phyloP scores from a whole-genome alignment of 768 basidiomycete species.

The Serendipita sp. region DNA sequence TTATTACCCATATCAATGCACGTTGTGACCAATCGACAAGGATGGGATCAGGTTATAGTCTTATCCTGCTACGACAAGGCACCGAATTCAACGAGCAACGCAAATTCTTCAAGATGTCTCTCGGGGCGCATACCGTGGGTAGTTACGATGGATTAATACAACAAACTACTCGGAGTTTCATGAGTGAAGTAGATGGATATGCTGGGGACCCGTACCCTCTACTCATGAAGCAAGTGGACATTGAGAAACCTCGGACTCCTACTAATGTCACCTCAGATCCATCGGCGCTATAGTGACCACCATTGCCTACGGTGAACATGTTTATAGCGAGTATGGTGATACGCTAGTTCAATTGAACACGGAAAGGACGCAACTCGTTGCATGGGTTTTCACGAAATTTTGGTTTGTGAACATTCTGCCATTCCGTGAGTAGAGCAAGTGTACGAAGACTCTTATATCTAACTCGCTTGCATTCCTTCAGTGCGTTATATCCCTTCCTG shows the following conservation, averaged over 20 bases:
- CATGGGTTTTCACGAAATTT: not conserved
- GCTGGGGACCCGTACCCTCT: not conserved
- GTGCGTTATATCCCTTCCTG: conserved; percentile 42
- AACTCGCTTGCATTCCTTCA: not conserved
- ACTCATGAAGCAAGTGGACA: not conserved
- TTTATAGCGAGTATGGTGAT: not conserved
- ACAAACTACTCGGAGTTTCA: not conserved
- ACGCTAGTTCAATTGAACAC: not conserved
- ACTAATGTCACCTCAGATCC: not conserved
- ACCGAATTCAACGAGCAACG: not conserved
- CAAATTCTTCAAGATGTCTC: not conserved
- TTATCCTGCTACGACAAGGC: not conserved
- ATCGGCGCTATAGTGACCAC: not conserved
- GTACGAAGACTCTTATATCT: not conserved
- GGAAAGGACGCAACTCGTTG: not conserved
- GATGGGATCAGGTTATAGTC: not conserved
- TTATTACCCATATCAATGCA: not conserved
- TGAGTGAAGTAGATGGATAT: not conserved
- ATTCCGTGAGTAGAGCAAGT: not conserved
- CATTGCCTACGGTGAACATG: not conserved
- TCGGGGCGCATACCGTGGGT: not conserved
- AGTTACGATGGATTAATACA: not conserved
- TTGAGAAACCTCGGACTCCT: not conserved
- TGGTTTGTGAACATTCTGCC: not conserved
- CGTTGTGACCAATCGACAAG: not conserved